phyloP scores from a whole-genome alignment of 805 yeast genomes.

The Cyberlindnera maritima region DNA sequence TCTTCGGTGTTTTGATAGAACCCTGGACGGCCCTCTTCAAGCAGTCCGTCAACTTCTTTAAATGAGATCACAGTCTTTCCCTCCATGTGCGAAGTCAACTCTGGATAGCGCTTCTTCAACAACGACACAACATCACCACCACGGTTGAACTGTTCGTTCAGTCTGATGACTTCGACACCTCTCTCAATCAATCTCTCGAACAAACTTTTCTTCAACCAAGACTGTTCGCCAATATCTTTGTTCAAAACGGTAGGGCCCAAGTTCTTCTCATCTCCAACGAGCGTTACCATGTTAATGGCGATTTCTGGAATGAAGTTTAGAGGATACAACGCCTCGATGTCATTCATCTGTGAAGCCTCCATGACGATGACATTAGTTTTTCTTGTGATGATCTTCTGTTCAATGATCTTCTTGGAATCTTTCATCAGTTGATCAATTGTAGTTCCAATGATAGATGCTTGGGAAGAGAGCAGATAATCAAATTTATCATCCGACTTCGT shows the following conservation, averaged over 20 bases:
- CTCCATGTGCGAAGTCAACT: background rate
- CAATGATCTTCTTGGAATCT: background rate
- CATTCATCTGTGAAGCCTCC: slow-evolving; percentile 34
- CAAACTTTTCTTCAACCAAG: slow-evolving; percentile 24
- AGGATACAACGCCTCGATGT: slow-evolving; percentile 32
- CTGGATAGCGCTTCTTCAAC: slow-evolving; percentile 1
- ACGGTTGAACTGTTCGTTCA: background rate
- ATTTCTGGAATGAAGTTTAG: slow-evolving; percentile 17
- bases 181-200: slow-evolving; percentile 26
- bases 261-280: slow-evolving; percentile 35
- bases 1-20: slow-evolving; percentile 39
- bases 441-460: slow-evolving; percentile 31
- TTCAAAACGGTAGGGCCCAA: slow-evolving; percentile 24
- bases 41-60: slow-evolving; percentile 31
- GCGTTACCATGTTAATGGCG: slow-evolving; percentile 26
- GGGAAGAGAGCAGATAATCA: slow-evolving; percentile 25
- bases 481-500: slow-evolving; percentile 15
- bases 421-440: slow-evolving; percentile 22
- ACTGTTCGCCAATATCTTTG: slow-evolving; percentile 10
- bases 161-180: slow-evolving; percentile 12
- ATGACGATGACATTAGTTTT: slow-evolving; percentile 31
- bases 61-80: slow-evolving; percentile 29
- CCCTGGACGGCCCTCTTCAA: slow-evolving; percentile 27
- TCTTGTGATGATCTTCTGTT: slow-evolving; percentile 20
- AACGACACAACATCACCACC: background rate